Conservation (phyloP, 2,329 filamentous ascomycete species). For the Sphaerulina populicola region DNA sequence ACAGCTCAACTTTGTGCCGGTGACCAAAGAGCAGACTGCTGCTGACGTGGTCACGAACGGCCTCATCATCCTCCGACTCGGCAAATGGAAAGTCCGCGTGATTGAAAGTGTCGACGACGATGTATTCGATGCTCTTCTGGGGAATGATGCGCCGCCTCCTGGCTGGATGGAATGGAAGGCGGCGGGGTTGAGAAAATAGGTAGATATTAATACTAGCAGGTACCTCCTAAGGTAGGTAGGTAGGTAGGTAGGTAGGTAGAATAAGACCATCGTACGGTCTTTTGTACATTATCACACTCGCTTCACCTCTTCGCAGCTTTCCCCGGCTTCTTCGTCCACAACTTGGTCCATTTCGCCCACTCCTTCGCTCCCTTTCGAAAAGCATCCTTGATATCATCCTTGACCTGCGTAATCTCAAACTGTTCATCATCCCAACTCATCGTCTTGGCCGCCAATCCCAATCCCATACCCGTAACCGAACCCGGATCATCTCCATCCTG, state of each 20-base stretch:
- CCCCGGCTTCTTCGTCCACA: conserved; percentile 26
- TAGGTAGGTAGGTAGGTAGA: neutral
- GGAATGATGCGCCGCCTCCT: conserved; percentile 17
- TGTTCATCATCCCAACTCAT: conserved; percentile 40
- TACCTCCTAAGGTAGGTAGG: neutral
- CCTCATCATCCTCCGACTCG: conserved; percentile 48
- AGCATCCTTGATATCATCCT: conserved; percentile 16
- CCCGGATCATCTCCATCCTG: conserved; percentile 18
- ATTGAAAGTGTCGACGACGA: conserved; percentile 49
- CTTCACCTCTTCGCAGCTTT: conserved; percentile 28
- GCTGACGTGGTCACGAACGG: conserved; percentile 51
- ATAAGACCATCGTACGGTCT: neutral
- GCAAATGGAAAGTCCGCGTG: conserved; percentile 54
- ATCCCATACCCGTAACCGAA: neutral
- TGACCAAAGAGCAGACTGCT: conserved; percentile 49
- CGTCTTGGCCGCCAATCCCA: neutral
- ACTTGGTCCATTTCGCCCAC: conserved; percentile 23
- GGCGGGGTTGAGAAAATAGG: neutral
- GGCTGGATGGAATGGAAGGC: neutral
- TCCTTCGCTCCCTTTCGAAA: conserved; percentile 17
- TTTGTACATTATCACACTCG: neutral
- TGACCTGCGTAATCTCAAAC: conserved; percentile 29
- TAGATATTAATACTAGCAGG: neutral
- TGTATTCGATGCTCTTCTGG: conserved; percentile 40
- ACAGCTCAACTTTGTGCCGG: conserved; percentile 53